These are phyloP conservation scores for Tetraselmis chui DNA, from an alignment of 139 green algal genomes.

Conservation along the genomic window DNA sequence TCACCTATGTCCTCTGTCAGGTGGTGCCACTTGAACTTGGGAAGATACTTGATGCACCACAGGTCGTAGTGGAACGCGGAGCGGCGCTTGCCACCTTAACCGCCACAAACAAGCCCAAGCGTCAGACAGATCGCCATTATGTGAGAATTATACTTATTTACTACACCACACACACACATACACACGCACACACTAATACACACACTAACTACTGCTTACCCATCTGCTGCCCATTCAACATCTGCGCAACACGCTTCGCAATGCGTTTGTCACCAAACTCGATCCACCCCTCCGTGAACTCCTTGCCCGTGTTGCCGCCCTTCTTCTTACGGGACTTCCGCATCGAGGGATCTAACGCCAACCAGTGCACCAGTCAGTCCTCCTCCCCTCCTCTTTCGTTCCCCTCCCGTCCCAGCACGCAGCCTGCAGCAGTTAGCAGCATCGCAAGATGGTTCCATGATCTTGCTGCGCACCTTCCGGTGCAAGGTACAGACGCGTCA, in stretches of 20 bases:
- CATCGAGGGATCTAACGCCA: constrained; percentile 29
- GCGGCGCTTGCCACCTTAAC: constrained; percentile 58
- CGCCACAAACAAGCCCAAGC: constrained; percentile 8
- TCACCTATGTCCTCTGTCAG: constrained; percentile 88
- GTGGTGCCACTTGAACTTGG: constrained; percentile 93
- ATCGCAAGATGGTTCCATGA: too few relatives aligned
- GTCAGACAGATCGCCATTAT: not conserved
- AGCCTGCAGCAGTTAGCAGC: too few relatives aligned
- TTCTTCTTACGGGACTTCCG: constrained; percentile 44
- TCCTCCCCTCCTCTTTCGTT: too few relatives aligned
- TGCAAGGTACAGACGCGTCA: constrained; percentile 80
- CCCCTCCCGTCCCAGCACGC: too few relatives aligned
- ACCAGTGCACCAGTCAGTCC: too few relatives aligned
- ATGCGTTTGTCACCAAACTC: constrained; percentile 90
- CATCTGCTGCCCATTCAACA: constrained; percentile 72
- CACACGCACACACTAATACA: too few relatives aligned
- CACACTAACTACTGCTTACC: constrained; percentile 33
- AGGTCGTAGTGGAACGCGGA: constrained; percentile 86
- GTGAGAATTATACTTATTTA: not conserved
- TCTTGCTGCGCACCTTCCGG: too few relatives aligned
- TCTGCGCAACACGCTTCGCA: constrained; percentile 65
- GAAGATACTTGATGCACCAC: constrained; percentile 90
- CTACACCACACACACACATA: too few relatives aligned
- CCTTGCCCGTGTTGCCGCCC: constrained; percentile 76
- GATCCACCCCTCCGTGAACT: constrained; percentile 94